Evolutionary conservation across 1,139 yeast species (phyloP).

Genomic region (Blastobotrys malaysiensis): DNA sequence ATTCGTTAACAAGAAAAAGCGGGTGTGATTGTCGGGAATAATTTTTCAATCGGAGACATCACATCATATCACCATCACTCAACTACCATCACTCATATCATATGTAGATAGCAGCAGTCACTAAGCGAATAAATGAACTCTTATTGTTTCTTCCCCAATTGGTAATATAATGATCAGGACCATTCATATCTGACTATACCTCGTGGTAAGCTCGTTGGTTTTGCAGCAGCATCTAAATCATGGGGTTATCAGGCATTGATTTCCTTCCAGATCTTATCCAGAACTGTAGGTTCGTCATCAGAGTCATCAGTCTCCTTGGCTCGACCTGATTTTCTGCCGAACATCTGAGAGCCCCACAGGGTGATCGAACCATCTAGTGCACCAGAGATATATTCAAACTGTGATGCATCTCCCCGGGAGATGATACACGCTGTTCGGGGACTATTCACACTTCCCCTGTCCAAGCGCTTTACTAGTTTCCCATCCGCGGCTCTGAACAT

Average conservation of each 20-base stretch:
- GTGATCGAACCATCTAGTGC: slow-evolving; percentile 33
- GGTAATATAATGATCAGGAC: no score
- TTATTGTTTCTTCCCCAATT: no score
- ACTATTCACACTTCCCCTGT: slow-evolving; percentile 31
- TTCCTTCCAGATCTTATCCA: slow-evolving; percentile 9
- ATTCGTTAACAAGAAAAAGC: neutral
- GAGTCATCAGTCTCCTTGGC: neutral
- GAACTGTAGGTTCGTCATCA: slow-evolving; percentile 4
- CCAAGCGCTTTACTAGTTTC: slow-evolving; percentile 49
- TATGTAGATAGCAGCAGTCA: neutral
- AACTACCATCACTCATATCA: neutral
- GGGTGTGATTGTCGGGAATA: neutral
- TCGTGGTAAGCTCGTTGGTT: neutral
- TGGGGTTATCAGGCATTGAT: slow-evolving; percentile 1
- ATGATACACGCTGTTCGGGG: slow-evolving; percentile 48
- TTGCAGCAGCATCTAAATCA: no score
- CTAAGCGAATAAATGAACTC: neutral
- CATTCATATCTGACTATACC: no score
- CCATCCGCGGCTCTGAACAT: slow-evolving; percentile 63
- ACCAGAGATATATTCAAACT: slow-evolving; percentile 30
- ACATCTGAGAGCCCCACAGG: slow-evolving; percentile 25
- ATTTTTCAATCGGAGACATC: neutral
- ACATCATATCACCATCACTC: neutral
- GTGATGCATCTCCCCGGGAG: slow-evolving; percentile 38
- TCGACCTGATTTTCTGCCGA: neutral